A percentile compares a stretch with the other conserved stretches of the same genome.
These are phyloP conservation scores for Sclerotiophoma versabilis DNA, from an alignment of 2,329 filamentous ascomycete genomes.

Conservation along the genomic window DNA sequence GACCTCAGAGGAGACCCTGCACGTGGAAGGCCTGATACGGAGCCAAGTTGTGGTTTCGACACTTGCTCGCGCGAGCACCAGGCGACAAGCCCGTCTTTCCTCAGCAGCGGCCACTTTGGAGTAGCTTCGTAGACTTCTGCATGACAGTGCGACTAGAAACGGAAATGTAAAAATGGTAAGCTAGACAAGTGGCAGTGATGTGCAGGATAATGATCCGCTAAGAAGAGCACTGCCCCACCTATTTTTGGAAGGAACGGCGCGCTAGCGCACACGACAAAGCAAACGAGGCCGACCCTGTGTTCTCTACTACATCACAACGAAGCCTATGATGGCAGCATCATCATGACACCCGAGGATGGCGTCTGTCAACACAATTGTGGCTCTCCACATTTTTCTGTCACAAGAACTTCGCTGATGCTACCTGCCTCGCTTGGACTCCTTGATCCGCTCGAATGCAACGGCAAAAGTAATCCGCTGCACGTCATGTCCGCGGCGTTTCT, in stretches of 20 bases:
- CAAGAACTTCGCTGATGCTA: background rate
- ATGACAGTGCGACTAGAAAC: conserved; percentile 5
- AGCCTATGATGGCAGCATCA: conserved; percentile 7
- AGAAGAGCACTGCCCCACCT: conserved; percentile 39
- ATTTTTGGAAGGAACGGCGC: conserved; percentile 33
- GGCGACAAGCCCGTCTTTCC: conserved; percentile 24
- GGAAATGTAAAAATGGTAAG: conserved; percentile 10
- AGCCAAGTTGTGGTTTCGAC: conserved; percentile 12
- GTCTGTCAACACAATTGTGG: background rate
- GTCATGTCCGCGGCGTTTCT: conserved; percentile 2
- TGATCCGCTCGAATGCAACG: background rate
- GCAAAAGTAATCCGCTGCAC: background rate
- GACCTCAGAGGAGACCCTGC: conserved; percentile 28
- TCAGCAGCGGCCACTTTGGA: conserved; percentile 16
- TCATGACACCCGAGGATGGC: background rate
- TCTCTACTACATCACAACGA: conserved; percentile 3
- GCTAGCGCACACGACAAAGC: conserved; percentile 21
- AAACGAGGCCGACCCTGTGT: conserved; percentile 25
- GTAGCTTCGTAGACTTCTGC: background rate
- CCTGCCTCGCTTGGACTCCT: background rate
- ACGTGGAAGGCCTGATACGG: conserved; percentile 29
- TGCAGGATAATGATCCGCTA: conserved; percentile 26
- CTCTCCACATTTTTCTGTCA: background rate
- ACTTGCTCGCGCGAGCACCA: conserved; percentile 21
- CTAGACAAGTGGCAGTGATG: conserved; percentile 28